phyloP scores from a whole-genome alignment of 257 asterid species.

The Nicotiana attenuata region DNA sequence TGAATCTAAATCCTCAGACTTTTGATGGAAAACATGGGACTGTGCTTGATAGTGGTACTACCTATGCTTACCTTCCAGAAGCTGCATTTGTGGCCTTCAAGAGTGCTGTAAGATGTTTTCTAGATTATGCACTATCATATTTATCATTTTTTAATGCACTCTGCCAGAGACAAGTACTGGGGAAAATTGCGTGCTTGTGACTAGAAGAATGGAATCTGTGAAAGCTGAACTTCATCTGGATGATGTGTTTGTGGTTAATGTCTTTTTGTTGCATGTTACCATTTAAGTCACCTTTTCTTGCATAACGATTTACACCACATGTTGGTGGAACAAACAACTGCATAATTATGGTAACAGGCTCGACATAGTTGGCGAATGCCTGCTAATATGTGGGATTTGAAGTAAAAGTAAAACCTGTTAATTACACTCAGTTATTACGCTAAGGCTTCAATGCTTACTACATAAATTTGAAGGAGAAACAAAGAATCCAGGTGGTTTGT shows the following conservation, averaged over 20 bases:
- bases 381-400: not conserved
- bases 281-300: not conserved
- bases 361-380: not conserved
- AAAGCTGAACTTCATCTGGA: not conserved
- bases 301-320: not conserved
- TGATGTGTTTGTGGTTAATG: not conserved
- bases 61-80: constrained; percentile 89
- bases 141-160: not conserved
- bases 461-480: not conserved
- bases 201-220: not conserved
- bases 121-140: not conserved
- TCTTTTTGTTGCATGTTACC: not conserved
- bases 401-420: not conserved
- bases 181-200: not conserved
- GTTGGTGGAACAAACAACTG: not conserved
- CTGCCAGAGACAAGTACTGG: not conserved
- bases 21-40: constrained; percentile 88
- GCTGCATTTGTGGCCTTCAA: constrained; percentile 70
- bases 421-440: not conserved
- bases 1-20: constrained; percentile 46
- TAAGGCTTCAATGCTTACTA: not conserved
- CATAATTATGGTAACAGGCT: not conserved
- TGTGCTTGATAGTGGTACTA: constrained; percentile 88
- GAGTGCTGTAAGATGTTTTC: constrained; percentile 58
- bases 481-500: not conserved